Evolutionary conservation across 352 stramenopile genomes (phyloP).

Genomic region (Pythium sukuiense): DNA sequence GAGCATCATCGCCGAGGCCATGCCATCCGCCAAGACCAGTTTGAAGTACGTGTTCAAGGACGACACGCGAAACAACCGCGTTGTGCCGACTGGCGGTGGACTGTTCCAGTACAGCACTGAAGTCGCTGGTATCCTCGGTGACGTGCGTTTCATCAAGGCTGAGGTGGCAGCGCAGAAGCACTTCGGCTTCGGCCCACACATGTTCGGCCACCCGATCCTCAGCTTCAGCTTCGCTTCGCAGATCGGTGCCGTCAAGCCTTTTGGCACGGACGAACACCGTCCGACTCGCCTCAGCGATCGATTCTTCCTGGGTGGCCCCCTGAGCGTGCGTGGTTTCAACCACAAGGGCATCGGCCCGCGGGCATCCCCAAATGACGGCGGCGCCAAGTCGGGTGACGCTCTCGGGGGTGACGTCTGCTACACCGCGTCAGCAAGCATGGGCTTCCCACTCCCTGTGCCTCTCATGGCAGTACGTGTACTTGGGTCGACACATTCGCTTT

Average conservation of each 20-base stretch:
- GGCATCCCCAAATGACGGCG: constrained; percentile 83
- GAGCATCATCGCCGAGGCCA: constrained; percentile 88
- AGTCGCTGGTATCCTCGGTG: constrained; percentile 81
- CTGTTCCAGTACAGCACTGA: constrained; percentile 90
- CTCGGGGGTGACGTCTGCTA: constrained; percentile 91
- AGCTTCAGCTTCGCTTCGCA: constrained; percentile 84
- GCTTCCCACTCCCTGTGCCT: constrained; percentile 83
- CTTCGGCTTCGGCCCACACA: constrained; percentile 52
- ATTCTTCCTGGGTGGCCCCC: constrained; percentile 89
- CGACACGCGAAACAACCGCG: constrained; percentile 84
- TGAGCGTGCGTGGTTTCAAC: constrained; percentile 90
- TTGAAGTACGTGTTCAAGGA: constrained; percentile 93
- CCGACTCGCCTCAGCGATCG: constrained; percentile 89
- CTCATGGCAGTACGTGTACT: constrained; percentile 68
- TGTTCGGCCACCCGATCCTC: constrained; percentile 72
- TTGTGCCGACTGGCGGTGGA: constrained; percentile 86
- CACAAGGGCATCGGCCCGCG: constrained; percentile 89
- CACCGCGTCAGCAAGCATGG: constrained; percentile 77
- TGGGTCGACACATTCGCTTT: not conserved
- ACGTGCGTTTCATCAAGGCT: constrained; percentile 89
- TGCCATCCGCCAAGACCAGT: constrained; percentile 91
- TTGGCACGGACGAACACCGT: constrained; percentile 65
- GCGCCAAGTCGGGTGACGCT: constrained; percentile 78
- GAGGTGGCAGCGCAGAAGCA: constrained; percentile 87
- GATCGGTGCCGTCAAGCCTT: constrained; percentile 78